Conservation (phyloP, 352 stramenopile species). For the Vaucheria bursata region DNA sequence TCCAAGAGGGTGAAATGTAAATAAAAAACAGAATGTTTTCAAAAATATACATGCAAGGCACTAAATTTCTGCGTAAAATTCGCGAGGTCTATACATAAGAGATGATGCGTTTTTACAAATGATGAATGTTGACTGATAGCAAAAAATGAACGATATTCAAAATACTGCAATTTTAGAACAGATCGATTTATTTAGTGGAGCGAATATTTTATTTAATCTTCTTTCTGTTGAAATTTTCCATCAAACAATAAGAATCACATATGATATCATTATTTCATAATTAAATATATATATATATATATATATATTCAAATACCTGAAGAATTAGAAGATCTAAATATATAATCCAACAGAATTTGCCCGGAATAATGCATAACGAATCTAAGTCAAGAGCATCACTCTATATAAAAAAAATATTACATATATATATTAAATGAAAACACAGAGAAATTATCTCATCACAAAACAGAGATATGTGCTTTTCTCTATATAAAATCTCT, state of each 20-base stretch:
- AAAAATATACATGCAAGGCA: too few relatives aligned
- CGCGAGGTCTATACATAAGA: too few relatives aligned
- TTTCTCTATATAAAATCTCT: not conserved
- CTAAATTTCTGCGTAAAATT: too few relatives aligned
- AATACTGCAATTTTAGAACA: not conserved
- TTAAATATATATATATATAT: not conserved
- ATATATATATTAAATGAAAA: too few relatives aligned
- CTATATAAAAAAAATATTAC: too few relatives aligned
- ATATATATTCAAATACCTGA: constrained; percentile 10
- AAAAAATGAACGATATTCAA: too few relatives aligned
- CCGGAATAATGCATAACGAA: constrained; percentile 33
- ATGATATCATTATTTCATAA: not conserved
- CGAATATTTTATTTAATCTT: not conserved
- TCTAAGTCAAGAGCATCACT: constrained; percentile 30
- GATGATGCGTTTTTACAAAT: too few relatives aligned
- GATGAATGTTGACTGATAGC: too few relatives aligned
- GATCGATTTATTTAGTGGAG: not conserved
- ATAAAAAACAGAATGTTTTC: too few relatives aligned
- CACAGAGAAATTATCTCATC: not conserved
- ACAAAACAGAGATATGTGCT: not conserved
- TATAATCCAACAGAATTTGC: constrained; percentile 42
- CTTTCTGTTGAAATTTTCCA: not conserved
- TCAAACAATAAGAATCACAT: not conserved
- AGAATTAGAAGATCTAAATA: constrained; percentile 40
- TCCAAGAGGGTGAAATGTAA: too few relatives aligned